These are phyloP conservation scores for Solanum appendiculatum DNA, from an alignment of 257 asterid genomes.

Conservation along the genomic window DNA sequence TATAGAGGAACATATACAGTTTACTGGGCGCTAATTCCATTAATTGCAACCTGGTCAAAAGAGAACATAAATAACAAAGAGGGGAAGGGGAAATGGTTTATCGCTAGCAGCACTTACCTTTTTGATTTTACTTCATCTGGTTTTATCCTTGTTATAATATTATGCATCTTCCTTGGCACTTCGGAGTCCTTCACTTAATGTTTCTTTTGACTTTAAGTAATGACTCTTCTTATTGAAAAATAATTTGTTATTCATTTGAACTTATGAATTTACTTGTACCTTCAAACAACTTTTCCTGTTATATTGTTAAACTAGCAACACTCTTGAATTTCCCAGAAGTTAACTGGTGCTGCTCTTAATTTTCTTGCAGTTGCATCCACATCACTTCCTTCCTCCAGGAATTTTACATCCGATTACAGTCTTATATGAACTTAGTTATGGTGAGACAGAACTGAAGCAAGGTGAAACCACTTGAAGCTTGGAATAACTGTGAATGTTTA, in stretches of 20 bases:
- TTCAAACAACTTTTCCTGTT: neutral
- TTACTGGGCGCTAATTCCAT: neutral
- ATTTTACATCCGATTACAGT: constrained; percentile 69
- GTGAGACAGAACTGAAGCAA: constrained; percentile 94
- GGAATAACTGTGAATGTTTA: neutral
- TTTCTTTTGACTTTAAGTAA: neutral
- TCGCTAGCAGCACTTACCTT: neutral
- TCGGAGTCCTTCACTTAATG: neutral
- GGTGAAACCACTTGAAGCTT: constrained; percentile 26
- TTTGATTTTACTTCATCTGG: neutral
- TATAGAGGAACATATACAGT: neutral
- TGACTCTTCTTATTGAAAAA: neutral
- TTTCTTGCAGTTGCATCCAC: constrained; percentile 64
- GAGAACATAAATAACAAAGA: neutral
- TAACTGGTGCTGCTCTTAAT: neutral
- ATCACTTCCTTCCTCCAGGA: constrained; percentile 83
- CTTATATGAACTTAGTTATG: constrained; percentile 75
- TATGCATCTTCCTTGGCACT: neutral
- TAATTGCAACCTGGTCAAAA: neutral
- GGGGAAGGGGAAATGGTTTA: neutral
- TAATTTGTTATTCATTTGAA: neutral
- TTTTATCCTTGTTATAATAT: neutral
- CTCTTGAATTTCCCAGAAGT: neutral
- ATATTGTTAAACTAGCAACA: neutral
- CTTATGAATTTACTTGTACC: neutral